These are phyloP conservation scores for Saccharomycopsis vini DNA, from an alignment of 805 yeast genomes.

Conservation along the genomic window DNA sequence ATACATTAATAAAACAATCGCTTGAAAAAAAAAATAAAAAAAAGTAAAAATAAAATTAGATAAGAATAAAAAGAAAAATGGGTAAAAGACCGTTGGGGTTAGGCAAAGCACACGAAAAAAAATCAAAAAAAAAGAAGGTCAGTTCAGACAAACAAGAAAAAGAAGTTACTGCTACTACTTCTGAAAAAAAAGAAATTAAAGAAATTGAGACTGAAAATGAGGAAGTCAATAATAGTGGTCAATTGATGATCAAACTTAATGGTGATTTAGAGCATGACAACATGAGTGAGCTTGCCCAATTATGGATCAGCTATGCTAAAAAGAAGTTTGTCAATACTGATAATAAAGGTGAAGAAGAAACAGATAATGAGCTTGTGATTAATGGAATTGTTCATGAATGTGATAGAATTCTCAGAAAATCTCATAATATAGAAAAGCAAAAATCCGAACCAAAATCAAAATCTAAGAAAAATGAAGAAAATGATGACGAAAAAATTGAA, in stretches of 20 bases:
- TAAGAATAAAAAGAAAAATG: conserved; percentile 33
- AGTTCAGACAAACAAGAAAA: conserved; percentile 19
- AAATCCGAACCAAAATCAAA: conserved; percentile 19
- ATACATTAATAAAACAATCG: too few species aligned
- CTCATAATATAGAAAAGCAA: neutral
- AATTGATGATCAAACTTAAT: conserved; percentile 7
- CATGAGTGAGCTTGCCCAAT: conserved; percentile 12
- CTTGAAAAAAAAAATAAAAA: too few species aligned
- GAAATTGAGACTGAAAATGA: conserved; percentile 17
- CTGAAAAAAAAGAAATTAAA: conserved; percentile 20
- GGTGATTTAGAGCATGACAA: too few species aligned
- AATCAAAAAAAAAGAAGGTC: conserved; percentile 28
- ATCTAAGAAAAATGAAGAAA: conserved; percentile 24
- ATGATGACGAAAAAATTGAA: conserved; percentile 14
- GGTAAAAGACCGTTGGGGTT: conserved; percentile 61
- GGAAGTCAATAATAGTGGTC: conserved; percentile 15
- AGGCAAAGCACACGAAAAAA: conserved; percentile 46
- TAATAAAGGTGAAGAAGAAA: conserved; percentile 19
- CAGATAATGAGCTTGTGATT: conserved; percentile 44
- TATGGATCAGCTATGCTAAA: conserved; percentile 20
- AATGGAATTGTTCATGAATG: conserved; percentile 92
- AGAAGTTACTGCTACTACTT: conserved; percentile 13
- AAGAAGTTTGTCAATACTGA: conserved; percentile 22
- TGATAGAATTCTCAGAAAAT: conserved; percentile 58
- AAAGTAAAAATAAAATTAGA: too few species aligned